phyloP scores from a whole-genome alignment of 306 rosid genomes.

The Erythrophleum fordii region DNA sequence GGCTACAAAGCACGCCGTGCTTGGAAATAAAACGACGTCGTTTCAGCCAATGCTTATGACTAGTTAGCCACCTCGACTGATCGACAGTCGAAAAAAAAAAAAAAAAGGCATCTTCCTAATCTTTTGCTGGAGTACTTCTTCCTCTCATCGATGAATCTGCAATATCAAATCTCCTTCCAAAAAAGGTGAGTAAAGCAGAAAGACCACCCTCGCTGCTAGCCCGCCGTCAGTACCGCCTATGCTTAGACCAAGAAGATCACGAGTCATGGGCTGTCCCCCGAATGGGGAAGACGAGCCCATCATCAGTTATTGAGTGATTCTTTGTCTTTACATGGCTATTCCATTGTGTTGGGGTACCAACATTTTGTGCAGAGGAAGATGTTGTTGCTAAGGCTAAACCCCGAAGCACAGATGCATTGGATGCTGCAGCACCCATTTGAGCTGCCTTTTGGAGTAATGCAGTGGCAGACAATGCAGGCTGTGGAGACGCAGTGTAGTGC shows the following conservation, averaged over 20 bases:
- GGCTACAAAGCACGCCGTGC: too few species aligned
- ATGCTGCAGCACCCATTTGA: slow-evolving; percentile 69
- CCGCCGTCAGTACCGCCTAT: slow-evolving; percentile 47
- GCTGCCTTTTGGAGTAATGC: slow-evolving; percentile 96
- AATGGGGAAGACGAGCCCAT: slow-evolving; percentile 51
- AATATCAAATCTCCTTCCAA: slow-evolving; percentile 52
- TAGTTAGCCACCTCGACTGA: background rate
- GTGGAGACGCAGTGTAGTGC: slow-evolving; percentile 44
- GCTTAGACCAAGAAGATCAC: slow-evolving; percentile 88
- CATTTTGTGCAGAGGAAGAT: slow-evolving; percentile 35
- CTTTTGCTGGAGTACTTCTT: slow-evolving; percentile 25
- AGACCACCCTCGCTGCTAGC: slow-evolving; percentile 51
- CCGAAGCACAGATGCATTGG: slow-evolving; percentile 68
- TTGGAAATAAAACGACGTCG: too few species aligned
- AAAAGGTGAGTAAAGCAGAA: slow-evolving; percentile 61
- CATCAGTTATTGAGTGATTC: slow-evolving; percentile 46
- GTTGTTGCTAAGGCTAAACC: slow-evolving; percentile 60
- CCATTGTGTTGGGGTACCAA: background rate
- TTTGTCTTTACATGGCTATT: slow-evolving; percentile 35
- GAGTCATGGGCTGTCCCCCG: slow-evolving; percentile 73
- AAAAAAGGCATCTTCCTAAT: background rate
- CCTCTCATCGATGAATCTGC: slow-evolving; percentile 39
- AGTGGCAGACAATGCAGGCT: slow-evolving; percentile 80
- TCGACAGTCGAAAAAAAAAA: background rate
- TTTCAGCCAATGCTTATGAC: background rate